Percentiles rank a stretch among this genome's conserved stretches.
These are phyloP conservation scores for Globisporangium perplexum DNA, from an alignment of 352 stramenopile species.

Conservation along the genomic window DNA sequence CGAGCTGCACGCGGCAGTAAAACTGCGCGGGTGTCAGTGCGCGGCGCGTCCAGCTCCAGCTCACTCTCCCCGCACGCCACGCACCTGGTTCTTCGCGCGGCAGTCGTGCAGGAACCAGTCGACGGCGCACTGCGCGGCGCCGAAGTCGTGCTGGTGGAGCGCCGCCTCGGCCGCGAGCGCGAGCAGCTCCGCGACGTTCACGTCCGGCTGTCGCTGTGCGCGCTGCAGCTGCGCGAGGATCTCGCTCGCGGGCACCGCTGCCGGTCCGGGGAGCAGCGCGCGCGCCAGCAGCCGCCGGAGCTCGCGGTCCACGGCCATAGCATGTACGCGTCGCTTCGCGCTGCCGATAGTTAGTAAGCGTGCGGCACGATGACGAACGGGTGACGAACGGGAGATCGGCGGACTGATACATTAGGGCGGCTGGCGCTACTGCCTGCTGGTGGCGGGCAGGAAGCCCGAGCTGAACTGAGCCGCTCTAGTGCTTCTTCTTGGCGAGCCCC, in stretches of 20 bases:
- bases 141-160: conserved; percentile 61
- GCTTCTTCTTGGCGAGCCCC: conserved; percentile 95
- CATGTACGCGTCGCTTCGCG: neutral
- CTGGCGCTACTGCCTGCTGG: too few species aligned
- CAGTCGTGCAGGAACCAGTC: conserved; percentile 71
- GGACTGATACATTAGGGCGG: neutral
- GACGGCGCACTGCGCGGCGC: conserved; percentile 40
- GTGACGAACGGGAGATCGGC: too few species aligned
- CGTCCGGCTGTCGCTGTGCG: conserved; percentile 29
- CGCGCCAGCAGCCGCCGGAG: conserved; percentile 41
- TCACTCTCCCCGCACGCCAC: neutral
- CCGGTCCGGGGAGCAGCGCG: conserved; percentile 27
- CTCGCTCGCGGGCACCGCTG: conserved; percentile 18
- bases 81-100: conserved; percentile 72
- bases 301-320: conserved; percentile 52
- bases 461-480: too few species aligned
- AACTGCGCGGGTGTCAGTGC: conserved; percentile 47
- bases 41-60: neutral
- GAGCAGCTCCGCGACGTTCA: conserved; percentile 67
- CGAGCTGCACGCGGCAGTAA: conserved; percentile 83
- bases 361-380: too few species aligned
- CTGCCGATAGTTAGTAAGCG: too few species aligned
- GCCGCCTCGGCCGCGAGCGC: conserved; percentile 68
- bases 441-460: too few species aligned
- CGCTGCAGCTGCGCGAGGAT: conserved; percentile 32